Evolutionary conservation across 768 basidiomycete species (phyloP).

Genomic region (Kwoniella pini): DNA sequence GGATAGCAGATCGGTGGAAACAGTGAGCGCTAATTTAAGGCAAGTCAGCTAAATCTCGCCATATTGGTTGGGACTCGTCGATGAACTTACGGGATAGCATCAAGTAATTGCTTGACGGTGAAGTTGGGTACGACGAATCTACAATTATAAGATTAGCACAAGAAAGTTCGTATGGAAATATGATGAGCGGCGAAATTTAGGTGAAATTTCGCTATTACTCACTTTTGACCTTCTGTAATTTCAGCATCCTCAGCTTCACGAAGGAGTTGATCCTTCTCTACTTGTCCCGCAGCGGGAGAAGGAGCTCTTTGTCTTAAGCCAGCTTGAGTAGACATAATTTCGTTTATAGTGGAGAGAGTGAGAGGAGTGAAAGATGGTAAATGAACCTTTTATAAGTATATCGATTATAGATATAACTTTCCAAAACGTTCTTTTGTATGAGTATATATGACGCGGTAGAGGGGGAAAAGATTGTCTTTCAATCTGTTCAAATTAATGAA

Average conservation of each 20-base stretch:
- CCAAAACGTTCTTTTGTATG: neutral
- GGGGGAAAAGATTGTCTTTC: too few relatives aligned
- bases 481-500: too few relatives aligned
- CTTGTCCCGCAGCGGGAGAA: constrained; percentile 32
- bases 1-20: constrained; percentile 82
- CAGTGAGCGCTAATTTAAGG: constrained; percentile 65
- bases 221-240: constrained; percentile 45
- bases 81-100: constrained; percentile 65
- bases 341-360: neutral
- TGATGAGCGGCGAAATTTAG: neutral
- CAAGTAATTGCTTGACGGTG: constrained; percentile 80
- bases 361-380: neutral
- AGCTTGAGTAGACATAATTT: constrained; percentile 22
- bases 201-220: constrained; percentile 13
- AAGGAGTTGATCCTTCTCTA: constrained; percentile 40
- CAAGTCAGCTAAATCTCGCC: neutral
- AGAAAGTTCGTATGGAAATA: neutral
- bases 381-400: neutral
- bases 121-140: constrained; percentile 72
- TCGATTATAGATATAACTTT: neutral
- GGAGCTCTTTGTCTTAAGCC: constrained; percentile 28
- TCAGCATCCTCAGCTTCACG: constrained; percentile 46
- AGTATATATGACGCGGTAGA: too few relatives aligned
- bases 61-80: neutral
- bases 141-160: neutral